phyloP scores from a whole-genome alignment of 2,329 filamentous ascomycete genomes.

The Juglanconis oblonga region DNA sequence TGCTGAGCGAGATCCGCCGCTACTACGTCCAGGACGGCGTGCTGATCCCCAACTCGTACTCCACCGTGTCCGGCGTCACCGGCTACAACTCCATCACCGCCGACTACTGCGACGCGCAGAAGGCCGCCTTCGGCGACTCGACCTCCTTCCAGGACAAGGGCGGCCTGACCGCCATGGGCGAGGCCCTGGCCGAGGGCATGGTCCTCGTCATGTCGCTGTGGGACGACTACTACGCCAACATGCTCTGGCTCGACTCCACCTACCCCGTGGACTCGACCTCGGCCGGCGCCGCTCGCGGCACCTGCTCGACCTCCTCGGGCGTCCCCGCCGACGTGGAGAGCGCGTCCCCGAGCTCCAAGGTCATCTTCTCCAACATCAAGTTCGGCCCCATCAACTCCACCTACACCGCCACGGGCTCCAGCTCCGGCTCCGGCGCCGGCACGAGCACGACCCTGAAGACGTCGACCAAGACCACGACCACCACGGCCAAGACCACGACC shows the following conservation, averaged over 20 bases:
- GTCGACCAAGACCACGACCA: background rate
- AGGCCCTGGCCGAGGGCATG: slow-evolving; percentile 39
- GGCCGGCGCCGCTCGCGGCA: slow-evolving; percentile 51
- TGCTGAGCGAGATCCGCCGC: slow-evolving; percentile 59
- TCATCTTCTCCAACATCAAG: slow-evolving; percentile 59
- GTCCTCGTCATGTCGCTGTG: slow-evolving; percentile 51
- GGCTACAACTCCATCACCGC: slow-evolving; percentile 50
- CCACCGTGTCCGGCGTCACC: slow-evolving; percentile 34
- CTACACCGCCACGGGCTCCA: slow-evolving; percentile 26
- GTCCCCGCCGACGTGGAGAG: slow-evolving; percentile 48
- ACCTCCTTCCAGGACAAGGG: slow-evolving; percentile 54
- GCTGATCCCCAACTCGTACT: slow-evolving; percentile 53
- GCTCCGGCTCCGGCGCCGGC: slow-evolving; percentile 1
- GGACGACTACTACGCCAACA: slow-evolving; percentile 66
- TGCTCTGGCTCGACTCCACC: slow-evolving; percentile 72
- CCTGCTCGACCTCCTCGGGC: slow-evolving; percentile 51
- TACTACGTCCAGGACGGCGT: slow-evolving; percentile 63
- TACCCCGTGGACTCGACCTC: slow-evolving; percentile 50
- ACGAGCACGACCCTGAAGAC: slow-evolving; percentile 13
- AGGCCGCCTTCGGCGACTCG: slow-evolving; percentile 53
- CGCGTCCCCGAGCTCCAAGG: slow-evolving; percentile 43
- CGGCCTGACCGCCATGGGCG: slow-evolving; percentile 56
- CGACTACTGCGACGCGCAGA: slow-evolving; percentile 57
- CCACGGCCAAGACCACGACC: background rate
- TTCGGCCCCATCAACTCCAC: slow-evolving; percentile 56